phyloP scores from a whole-genome alignment of 805 yeast genomes.

The Kodamaea nitidulidarum region DNA sequence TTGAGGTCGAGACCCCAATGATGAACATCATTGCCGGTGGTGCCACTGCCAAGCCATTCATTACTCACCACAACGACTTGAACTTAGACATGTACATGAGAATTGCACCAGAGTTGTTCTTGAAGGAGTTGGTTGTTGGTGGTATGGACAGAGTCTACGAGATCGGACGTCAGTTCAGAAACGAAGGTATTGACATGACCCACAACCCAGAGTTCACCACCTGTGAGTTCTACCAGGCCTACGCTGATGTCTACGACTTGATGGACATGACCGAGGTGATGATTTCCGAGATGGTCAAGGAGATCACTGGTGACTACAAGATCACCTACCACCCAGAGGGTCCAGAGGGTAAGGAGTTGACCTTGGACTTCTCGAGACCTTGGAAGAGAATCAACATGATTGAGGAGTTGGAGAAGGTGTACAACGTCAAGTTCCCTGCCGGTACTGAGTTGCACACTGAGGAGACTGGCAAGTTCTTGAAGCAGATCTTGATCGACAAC shows the following conservation, averaged over 20 bases:
- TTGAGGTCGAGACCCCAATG: constrained; percentile 98
- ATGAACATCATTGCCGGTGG: constrained; percentile 99
- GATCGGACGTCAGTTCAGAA: constrained; percentile 98
- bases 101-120: constrained; percentile 95
- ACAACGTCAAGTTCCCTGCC: constrained; percentile 87
- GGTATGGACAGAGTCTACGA: constrained; percentile 98
- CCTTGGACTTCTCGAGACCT: constrained; percentile 88
- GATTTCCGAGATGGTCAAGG: constrained; percentile 96
- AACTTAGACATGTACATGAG: constrained; percentile 96
- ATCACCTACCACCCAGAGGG: constrained; percentile 91
- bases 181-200: constrained; percentile 97
- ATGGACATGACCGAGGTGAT: constrained; percentile 92
- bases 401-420: constrained; percentile 85
- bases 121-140: constrained; percentile 95
- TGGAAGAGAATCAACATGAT: constrained; percentile 99
- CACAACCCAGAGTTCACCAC: constrained; percentile 99
- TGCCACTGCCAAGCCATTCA: constrained; percentile 97
- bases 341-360: constrained; percentile 73
- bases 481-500: constrained; percentile 69
- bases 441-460: constrained; percentile 92
- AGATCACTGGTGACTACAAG: constrained; percentile 84
- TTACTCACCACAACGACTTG: constrained; percentile 95
- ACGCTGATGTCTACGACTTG: constrained; percentile 93
- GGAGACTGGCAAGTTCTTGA: constrained; percentile 89
- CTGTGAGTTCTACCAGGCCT: constrained; percentile 97